Evolutionary conservation across 78 protist genomes (phyloP), one percentile per base, ranked within the genome.

Genomic region (Neovahlkampfia damariscottae): DNA sequence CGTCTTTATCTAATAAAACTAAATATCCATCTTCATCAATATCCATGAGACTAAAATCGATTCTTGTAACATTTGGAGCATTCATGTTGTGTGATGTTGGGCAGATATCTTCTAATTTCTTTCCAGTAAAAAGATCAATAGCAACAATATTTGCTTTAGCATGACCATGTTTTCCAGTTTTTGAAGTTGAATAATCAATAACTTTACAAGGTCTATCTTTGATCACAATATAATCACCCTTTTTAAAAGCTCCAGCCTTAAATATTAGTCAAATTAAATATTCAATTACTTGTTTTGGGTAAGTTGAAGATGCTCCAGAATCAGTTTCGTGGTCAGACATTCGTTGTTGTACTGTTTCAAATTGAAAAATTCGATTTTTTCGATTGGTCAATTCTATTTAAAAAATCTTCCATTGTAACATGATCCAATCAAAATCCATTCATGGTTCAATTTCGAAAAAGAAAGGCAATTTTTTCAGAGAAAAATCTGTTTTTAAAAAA

Each of bases 121-220:
- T 86, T 72, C 96, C 96, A 37, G 93, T 90, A 96, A 96, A 96
- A 83, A 96, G 93, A 72, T 95, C 99, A 28, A 88, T 72, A 67
- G 86, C 98, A 41, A 78, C 77, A 38, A 94, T 28, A 85, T 92
- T 73, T 74, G 88, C 94, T 91, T 96, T 96, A 71, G 99, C 99
- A 90, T 94, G 98, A 29, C 99, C 99, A 91, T 96, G 99, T 94
- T 96, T 96, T 69, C 99, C 99, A 38, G 98, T 95, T 92, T 96
- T 96, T 66, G 96, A 94, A 73, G 91, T 88, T 67, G 94, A 77
- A 80, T 79, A 70, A 37, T 87, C 90, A 5, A 80, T 59, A 27
- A 93, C 78, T 82, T 86, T 91, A 87, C 92, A 88, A 58, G 97
- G 94, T 41, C 82, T 83, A 38, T 76, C 92, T 81, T 88, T 90